Conservation (phyloP, 371 early-diverging fungal genomes). For the Capillidium rhysosporum region DNA sequence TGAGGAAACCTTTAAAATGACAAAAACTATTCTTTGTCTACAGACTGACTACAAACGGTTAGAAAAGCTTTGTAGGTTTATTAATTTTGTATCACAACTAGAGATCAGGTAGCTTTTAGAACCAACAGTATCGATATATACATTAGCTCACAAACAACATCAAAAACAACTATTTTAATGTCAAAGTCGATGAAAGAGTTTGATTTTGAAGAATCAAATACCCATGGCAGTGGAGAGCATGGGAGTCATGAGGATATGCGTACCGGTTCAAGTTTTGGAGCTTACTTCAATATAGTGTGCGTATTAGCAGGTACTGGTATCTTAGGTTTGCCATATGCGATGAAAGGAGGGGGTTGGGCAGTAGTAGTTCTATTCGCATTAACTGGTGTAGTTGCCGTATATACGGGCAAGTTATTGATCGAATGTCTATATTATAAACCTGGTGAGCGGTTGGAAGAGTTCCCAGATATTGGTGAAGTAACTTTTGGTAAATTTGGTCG, state of each 20-base stretch:
- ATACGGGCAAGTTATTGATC: constrained; percentile 44
- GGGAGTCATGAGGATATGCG: neutral
- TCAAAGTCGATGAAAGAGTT: too few species aligned
- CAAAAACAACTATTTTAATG: too few species aligned
- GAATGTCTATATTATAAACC: constrained; percentile 41
- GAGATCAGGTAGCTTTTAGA: too few species aligned
- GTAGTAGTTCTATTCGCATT: constrained; percentile 49
- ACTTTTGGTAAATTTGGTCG: constrained; percentile 44
- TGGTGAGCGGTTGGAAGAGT: constrained; percentile 21
- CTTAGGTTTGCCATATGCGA: constrained; percentile 59
- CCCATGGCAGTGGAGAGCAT: neutral
- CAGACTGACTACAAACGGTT: too few species aligned
- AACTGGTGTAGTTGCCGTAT: constrained; percentile 48
- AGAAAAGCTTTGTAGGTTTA: too few species aligned
- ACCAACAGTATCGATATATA: too few species aligned
- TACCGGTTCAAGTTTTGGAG: constrained; percentile 16
- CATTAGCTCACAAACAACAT: too few species aligned
- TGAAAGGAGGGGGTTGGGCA: constrained; percentile 69
- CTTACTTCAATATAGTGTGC: constrained; percentile 46
- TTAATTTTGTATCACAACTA: too few species aligned
- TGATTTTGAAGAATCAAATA: too few species aligned
- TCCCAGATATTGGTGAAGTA: constrained; percentile 34
- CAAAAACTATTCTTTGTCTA: too few species aligned
- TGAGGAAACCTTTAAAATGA: too few species aligned
- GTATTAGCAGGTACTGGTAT: constrained; percentile 74